phyloP scores from a whole-genome alignment of 495 filamentous ascomycete species.

The Lophiotrema nucula region DNA sequence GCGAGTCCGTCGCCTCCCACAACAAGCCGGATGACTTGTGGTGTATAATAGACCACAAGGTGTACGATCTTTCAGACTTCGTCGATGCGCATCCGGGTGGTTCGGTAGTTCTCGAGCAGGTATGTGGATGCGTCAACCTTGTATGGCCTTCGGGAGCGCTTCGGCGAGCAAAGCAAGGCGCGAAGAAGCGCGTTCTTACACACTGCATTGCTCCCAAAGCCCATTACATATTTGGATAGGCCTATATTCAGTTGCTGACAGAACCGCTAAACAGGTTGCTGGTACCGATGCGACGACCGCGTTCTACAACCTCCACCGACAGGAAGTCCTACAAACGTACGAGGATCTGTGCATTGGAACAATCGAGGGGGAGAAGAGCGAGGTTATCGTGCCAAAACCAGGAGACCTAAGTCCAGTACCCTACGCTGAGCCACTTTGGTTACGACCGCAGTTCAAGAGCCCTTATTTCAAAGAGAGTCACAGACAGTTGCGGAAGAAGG shows the following conservation, averaged over 20 bases:
- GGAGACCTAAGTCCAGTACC: slow-evolving; percentile 74
- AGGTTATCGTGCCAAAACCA: slow-evolving; percentile 66
- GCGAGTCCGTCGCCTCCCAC: slow-evolving; percentile 75
- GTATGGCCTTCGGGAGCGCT: no score
- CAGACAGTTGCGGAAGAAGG: slow-evolving; percentile 64
- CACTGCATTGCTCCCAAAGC: no score
- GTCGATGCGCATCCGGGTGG: slow-evolving; percentile 89
- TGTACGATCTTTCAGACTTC: slow-evolving; percentile 92
- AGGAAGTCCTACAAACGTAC: slow-evolving; percentile 83
- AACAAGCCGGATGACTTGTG: slow-evolving; percentile 70
- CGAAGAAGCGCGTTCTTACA: no score
- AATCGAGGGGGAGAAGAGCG: slow-evolving; percentile 69
- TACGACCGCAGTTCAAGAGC: slow-evolving; percentile 72
- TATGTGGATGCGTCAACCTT: no score
- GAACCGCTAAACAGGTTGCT: no score
- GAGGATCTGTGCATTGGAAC: slow-evolving; percentile 70
- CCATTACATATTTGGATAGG: no score
- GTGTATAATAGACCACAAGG: slow-evolving; percentile 82
- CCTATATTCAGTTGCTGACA: no score
- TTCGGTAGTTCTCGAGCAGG: slow-evolving; percentile 75
- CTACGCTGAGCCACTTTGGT: slow-evolving; percentile 80
- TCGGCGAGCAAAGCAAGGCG: no score
- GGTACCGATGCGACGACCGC: slow-evolving; percentile 81
- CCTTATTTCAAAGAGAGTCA: slow-evolving; percentile 84
- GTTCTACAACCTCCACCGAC: slow-evolving; percentile 92